A percentile compares a stretch with the other conserved stretches of the same genome.
Conservation (phyloP, 257 asterid species). For the Solanum neorickii region DNA sequence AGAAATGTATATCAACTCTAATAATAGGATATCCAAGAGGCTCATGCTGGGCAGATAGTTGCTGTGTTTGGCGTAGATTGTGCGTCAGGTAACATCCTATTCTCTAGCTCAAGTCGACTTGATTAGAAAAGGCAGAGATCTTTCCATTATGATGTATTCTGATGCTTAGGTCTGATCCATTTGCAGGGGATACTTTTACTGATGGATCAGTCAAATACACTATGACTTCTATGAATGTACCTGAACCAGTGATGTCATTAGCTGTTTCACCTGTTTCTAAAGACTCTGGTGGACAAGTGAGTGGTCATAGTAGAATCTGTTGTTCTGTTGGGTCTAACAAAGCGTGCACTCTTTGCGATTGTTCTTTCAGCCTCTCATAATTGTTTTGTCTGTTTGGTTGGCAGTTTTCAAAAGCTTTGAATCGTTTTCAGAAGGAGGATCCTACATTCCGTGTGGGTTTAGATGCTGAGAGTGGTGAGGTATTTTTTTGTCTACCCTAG, state of each 20-base stretch:
- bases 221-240: conserved; percentile 98
- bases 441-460: conserved; percentile 97
- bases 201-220: conserved; percentile 92
- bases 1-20: background rate
- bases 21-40: conserved; percentile 90
- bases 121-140: background rate
- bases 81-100: conserved; percentile 64
- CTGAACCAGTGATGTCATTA: conserved; percentile 99
- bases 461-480: conserved; percentile 97
- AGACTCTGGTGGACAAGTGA: conserved; percentile 95
- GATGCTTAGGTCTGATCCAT: conserved; percentile 3
- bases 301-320: conserved; percentile 7
- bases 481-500: conserved; percentile 9
- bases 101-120: background rate
- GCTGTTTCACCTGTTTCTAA: conserved; percentile 92
- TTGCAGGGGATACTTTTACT: conserved; percentile 92
- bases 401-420: conserved; percentile 97
- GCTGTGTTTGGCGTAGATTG: conserved; percentile 99
- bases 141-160: background rate
- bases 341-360: background rate
- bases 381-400: conserved; percentile 7
- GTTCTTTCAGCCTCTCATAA: background rate
- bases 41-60: conserved; percentile 98
- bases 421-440: conserved; percentile 95
- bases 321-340: conserved; percentile 6